These are phyloP conservation scores for Scopulariopsis brevicaulis DNA, from an alignment of 2,329 filamentous ascomycete species.

Conservation along the genomic window DNA sequence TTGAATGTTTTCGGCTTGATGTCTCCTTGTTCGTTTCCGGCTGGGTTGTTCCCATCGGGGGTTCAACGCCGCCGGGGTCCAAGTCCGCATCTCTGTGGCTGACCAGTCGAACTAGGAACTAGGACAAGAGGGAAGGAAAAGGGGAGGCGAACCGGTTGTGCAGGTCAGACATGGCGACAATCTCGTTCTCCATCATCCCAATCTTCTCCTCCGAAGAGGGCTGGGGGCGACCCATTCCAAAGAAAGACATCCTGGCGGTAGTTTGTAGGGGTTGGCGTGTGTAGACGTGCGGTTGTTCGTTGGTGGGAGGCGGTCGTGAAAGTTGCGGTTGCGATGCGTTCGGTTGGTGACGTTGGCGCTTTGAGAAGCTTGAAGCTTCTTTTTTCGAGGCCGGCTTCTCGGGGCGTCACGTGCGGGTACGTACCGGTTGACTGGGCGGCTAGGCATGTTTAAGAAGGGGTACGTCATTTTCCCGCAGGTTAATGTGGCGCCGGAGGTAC, in stretches of 20 bases:
- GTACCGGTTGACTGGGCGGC: neutral
- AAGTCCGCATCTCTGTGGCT: no score
- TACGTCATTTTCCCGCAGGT: neutral
- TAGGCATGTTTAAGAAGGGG: neutral
- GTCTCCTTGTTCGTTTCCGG: neutral
- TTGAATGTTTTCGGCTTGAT: neutral
- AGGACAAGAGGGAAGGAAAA: neutral
- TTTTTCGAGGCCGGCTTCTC: neutral
- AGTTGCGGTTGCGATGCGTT: neutral
- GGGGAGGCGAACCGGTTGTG: conserved; percentile 68
- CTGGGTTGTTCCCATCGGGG: neutral
- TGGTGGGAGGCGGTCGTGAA: neutral
- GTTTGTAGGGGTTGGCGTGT: neutral
- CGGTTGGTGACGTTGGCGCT: neutral
- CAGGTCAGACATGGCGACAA: conserved; percentile 96
- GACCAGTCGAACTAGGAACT: no score
- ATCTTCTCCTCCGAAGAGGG: conserved; percentile 96
- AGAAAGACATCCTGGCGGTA: conserved; percentile 26
- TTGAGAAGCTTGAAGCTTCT: neutral
- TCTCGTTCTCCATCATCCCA: conserved; percentile 88
- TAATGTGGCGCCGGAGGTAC: neutral
- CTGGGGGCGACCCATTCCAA: conserved; percentile 54
- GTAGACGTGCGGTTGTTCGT: no score
- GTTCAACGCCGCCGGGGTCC: neutral
- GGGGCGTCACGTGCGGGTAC: neutral